These are phyloP conservation scores for Pseudonitzschia pungens DNA, from an alignment of 108 stramenopile genomes.

Conservation along the genomic window DNA sequence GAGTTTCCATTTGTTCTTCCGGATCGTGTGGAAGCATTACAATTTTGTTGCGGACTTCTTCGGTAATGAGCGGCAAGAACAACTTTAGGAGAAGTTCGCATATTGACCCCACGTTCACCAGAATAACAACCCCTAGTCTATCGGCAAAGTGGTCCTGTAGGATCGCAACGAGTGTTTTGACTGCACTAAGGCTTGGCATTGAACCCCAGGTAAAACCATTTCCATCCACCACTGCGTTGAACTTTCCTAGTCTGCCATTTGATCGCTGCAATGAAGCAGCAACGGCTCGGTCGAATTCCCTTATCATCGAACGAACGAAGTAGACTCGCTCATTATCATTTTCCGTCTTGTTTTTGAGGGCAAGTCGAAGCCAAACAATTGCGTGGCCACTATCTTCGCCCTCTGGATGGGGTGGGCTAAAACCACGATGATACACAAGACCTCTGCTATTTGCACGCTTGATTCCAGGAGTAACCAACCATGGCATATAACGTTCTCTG, in stretches of 20 bases:
- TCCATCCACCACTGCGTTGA: slow-evolving; percentile 69
- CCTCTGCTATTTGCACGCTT: slow-evolving; percentile 57
- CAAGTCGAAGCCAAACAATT: slow-evolving; percentile 69
- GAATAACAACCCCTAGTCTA: slow-evolving; percentile 58
- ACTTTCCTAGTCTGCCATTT: slow-evolving; percentile 63
- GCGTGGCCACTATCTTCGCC: slow-evolving; percentile 36
- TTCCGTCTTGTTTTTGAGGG: slow-evolving; percentile 15
- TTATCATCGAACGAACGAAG: slow-evolving; percentile 47
- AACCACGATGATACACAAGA: slow-evolving; percentile 58
- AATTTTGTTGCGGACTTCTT: slow-evolving; percentile 72
- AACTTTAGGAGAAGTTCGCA: slow-evolving; percentile 61
- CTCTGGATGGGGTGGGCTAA: slow-evolving; percentile 35
- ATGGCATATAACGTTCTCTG: slow-evolving; percentile 73
- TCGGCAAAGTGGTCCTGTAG: slow-evolving; percentile 83
- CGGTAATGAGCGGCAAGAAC: slow-evolving; percentile 58
- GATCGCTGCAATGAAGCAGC: slow-evolving; percentile 47
- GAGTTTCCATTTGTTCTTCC: slow-evolving; percentile 36
- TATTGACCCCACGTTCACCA: slow-evolving; percentile 50
- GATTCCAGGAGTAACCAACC: slow-evolving; percentile 49
- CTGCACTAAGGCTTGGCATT: slow-evolving; percentile 43
- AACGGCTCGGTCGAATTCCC: slow-evolving; percentile 58
- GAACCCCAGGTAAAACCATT: slow-evolving; percentile 34
- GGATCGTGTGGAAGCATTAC: slow-evolving; percentile 54
- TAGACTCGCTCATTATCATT: slow-evolving; percentile 30
- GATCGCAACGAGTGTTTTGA: slow-evolving; percentile 53